These are phyloP conservation scores for Misopates orontium DNA, from an alignment of 257 asterid genomes.

Conservation along the genomic window DNA sequence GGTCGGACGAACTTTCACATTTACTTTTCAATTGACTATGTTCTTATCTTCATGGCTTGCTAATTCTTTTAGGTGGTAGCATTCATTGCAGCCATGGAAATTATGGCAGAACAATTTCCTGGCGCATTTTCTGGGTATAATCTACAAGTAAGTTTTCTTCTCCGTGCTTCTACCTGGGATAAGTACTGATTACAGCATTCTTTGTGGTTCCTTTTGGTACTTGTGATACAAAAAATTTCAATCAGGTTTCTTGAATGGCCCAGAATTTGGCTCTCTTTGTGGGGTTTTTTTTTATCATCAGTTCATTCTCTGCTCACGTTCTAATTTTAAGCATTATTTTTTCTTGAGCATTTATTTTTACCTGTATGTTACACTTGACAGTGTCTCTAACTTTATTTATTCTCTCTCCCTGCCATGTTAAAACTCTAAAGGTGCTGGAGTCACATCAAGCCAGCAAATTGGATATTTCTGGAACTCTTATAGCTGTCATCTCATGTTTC, in stretches of 20 bases:
- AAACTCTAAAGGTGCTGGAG: constrained; percentile 70
- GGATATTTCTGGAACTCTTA: constrained; percentile 95
- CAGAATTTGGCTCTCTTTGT: background rate
- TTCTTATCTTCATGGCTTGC: constrained; percentile 11
- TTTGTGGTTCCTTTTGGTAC: constrained; percentile 14
- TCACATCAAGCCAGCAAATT: constrained; percentile 94
- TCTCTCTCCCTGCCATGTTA: constrained; percentile 11
- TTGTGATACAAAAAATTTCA: background rate
- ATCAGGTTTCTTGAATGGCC: constrained; percentile 16
- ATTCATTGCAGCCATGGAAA: constrained; percentile 92
- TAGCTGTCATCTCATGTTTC: constrained; percentile 92
- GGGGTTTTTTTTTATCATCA: constrained; percentile 1
- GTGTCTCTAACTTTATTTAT: no score
- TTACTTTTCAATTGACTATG: constrained; percentile 12
- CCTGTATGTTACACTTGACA: background rate
- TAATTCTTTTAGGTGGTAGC: constrained; percentile 76
- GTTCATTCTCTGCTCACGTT: background rate
- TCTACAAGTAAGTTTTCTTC: constrained; percentile 55
- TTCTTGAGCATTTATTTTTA: constrained; percentile 17
- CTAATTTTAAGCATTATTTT: background rate
- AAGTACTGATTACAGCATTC: constrained; percentile 1
- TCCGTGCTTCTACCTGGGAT: constrained; percentile 1
- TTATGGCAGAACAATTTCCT: constrained; percentile 90
- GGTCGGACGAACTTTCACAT: constrained; percentile 42
- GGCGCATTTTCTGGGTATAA: constrained; percentile 96